phyloP scores from a whole-genome alignment of 768 basidiomycete species.

The Boletus tomentosulus region DNA sequence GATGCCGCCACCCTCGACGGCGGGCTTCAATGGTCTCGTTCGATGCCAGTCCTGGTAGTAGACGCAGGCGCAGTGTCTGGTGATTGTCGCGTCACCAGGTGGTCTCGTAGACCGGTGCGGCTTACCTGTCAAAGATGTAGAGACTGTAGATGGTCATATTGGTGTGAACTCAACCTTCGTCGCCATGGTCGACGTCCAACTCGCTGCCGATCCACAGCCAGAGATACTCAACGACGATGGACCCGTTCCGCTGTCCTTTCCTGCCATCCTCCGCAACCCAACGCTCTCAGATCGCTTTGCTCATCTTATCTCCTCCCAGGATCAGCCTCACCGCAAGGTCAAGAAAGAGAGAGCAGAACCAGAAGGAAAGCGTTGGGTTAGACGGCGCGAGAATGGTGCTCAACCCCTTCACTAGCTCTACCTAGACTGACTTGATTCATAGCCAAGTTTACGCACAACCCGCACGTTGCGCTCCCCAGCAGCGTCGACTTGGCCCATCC shows the following conservation, averaged over 20 bases:
- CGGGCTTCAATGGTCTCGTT: slow-evolving; percentile 65
- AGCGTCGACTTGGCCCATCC: slow-evolving; percentile 50
- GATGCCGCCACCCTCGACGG: slow-evolving; percentile 67
- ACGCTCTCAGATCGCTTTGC: slow-evolving; percentile 51
- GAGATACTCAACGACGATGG: neutral
- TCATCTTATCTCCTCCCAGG: slow-evolving; percentile 37
- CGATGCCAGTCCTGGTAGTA: slow-evolving; percentile 98
- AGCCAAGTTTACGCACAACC: slow-evolving; percentile 73
- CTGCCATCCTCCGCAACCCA: slow-evolving; percentile 60
- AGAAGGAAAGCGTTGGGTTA: slow-evolving; percentile 74
- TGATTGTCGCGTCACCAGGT: neutral
- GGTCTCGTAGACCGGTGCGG: neutral
- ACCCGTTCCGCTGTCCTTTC: slow-evolving; percentile 63
- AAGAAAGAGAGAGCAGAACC: slow-evolving; percentile 56
- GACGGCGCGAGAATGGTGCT: slow-evolving; percentile 75
- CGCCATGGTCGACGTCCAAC: slow-evolving; percentile 8
- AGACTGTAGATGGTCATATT: slow-evolving; percentile 89
- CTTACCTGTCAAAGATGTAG: slow-evolving; percentile 86
- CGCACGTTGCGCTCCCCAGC: slow-evolving; percentile 63
- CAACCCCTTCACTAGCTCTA: neutral
- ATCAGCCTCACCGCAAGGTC: slow-evolving; percentile 11
- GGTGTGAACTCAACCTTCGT: neutral
- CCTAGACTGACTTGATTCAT: slow-evolving; percentile 3
- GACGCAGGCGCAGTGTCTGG: slow-evolving; percentile 85
- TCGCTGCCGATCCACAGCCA: too few relatives aligned